Percentiles rank a stretch among this genome's conserved stretches.
These are phyloP conservation scores for Globisporangium alternatum DNA, from an alignment of 352 stramenopile genomes.

Conservation along the genomic window DNA sequence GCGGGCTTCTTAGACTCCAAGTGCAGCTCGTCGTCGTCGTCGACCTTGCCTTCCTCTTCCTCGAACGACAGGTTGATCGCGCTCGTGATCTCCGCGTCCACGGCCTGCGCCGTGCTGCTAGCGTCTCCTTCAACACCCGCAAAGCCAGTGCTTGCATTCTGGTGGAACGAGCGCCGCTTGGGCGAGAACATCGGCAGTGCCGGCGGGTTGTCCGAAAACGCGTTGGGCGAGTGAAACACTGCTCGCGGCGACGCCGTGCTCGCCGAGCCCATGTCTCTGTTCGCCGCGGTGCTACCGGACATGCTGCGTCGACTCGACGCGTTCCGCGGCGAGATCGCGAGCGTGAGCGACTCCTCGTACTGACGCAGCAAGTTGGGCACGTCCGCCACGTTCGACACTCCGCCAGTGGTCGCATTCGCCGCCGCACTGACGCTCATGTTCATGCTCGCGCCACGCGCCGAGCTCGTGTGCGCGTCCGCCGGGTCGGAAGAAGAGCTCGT, in stretches of 20 bases:
- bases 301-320: conserved; percentile 6
- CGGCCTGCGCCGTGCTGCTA: conserved; percentile 13
- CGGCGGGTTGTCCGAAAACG: conserved; percentile 38
- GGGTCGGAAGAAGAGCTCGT: conserved; percentile 6
- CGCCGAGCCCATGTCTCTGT: conserved; percentile 5
- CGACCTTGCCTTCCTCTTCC: conserved; percentile 35
- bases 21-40: conserved; percentile 18
- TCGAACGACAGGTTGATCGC: conserved; percentile 27
- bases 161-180: conserved; percentile 34
- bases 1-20: conserved; percentile 15
- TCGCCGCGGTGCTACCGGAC: background rate
- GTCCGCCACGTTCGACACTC: background rate
- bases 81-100: conserved; percentile 26
- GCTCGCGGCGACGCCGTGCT: conserved; percentile 40
- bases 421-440: background rate
- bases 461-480: conserved; percentile 4
- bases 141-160: background rate
- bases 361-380: conserved; percentile 34
- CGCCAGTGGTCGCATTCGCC: background rate
- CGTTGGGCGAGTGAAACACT: conserved; percentile 58
- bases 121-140: background rate
- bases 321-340: conserved; percentile 27
- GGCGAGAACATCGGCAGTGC: conserved; percentile 59
- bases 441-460: conserved; percentile 10
- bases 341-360: conserved; percentile 51